phyloP scores from a whole-genome alignment of 1,284 basidiomycete species.

The Ustilago shanxiensis region DNA sequence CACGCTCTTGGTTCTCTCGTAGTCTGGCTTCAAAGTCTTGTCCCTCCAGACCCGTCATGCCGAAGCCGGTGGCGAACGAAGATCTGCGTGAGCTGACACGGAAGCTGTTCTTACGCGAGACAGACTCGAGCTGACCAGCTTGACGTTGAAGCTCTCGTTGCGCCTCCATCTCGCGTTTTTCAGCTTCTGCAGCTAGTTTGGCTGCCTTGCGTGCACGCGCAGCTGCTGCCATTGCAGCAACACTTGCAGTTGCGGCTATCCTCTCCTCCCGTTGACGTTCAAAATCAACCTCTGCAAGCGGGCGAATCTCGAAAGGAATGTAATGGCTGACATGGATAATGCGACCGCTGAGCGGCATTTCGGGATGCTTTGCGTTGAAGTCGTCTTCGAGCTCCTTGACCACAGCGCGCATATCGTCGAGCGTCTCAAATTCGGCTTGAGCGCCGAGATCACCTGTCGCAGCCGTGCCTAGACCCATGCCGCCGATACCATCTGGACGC shows the following conservation, averaged over 20 bases:
- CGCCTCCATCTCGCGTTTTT: constrained; percentile 50
- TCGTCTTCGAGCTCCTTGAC: constrained; percentile 63
- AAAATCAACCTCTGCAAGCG: constrained; percentile 62
- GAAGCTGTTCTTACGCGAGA: constrained; percentile 55
- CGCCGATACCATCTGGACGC: constrained; percentile 65
- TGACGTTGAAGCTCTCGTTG: constrained; percentile 48
- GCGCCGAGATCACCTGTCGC: constrained; percentile 64
- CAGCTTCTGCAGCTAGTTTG: constrained; percentile 50
- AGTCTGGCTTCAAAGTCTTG: constrained; percentile 62
- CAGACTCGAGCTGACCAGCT: constrained; percentile 26
- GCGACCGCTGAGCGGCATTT: constrained; percentile 61
- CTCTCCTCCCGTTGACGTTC: constrained; percentile 59
- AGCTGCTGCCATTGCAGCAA: constrained; percentile 64
- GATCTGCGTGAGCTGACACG: constrained; percentile 49
- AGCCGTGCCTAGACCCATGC: constrained; percentile 59
- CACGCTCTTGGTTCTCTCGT: constrained; percentile 64
- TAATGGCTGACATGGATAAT: constrained; percentile 69
- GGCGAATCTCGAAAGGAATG: constrained; percentile 67
- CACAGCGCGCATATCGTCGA: constrained; percentile 54
- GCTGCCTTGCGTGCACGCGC: constrained; percentile 63
- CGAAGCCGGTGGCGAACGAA: constrained; percentile 54
- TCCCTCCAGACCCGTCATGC: constrained; percentile 49
- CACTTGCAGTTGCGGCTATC: constrained; percentile 60
- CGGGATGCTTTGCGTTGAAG: constrained; percentile 61
- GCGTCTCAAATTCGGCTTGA: constrained; percentile 56